Base-by-base conservation (phyloP, 768 basidiomycete genomes). In the Hygrophoropsis aurantiaca region DNA sequence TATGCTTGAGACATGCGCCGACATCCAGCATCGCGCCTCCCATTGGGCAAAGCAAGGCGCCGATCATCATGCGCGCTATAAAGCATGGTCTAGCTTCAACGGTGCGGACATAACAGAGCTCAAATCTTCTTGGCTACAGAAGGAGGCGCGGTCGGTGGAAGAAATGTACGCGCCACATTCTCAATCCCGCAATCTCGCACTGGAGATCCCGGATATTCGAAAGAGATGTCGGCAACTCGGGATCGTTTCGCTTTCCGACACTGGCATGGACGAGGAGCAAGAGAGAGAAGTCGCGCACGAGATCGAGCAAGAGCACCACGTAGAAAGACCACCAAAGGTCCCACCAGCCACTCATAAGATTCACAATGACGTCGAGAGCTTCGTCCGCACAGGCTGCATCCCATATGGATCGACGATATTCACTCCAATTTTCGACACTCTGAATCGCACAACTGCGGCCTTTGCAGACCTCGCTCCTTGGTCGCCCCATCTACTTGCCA, bases 251-350 rank as follows among this genome's bases (percentile, higher is more conserved):
- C 33, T 49, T 0, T 54, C 51, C 1, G 55, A 61, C 32, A 51
- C 48, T 23, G 53, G 45, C 27, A 56, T 74, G 56, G 70, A 70
- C 23, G 75, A 79, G 52, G 78, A 79, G 49, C 78, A 79, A 48
- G 79, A 80, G 44, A 60, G 77, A 20, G 76, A 80, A 46, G 59
- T 80, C 7, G 50, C 56, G 3, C 73, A 74, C 19, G 78, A 80
- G 53, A 59, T 67, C 4, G 75, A 78, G 51, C 58, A 54, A 5
- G 76, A 79, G 47, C 59, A 56, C 9, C 63, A 76, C 44, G 48
- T 69, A 1, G 59, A 74, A 52, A 62, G 73, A 5, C 70, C 74
- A 4, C 53, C 63, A 1, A 58, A 36, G 23, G 61, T 62, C 7
- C 6, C 39, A 11, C 51, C 65, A 6, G 55, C 55, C 3, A 8